A percentile compares a stretch with the other conserved stretches of the same genome.
Evolutionary conservation across 352 stramenopile genomes (phyloP).

Genomic region (Aphanomyces euteiches): DNA sequence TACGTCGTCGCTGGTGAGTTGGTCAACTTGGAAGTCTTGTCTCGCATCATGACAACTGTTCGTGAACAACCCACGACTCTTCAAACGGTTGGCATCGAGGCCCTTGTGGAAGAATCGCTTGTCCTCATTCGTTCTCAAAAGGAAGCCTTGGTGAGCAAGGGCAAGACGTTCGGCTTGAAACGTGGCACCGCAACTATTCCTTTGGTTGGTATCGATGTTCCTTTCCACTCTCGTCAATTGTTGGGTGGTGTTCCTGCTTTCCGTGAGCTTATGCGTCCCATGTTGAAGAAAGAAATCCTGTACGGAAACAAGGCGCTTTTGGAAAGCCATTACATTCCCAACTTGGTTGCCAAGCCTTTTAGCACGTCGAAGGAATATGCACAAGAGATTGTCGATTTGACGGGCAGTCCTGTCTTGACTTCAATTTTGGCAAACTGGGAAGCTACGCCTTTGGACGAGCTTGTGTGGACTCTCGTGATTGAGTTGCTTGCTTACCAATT

Average conservation of each 20-base stretch:
- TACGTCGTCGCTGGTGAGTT: constrained; percentile 83
- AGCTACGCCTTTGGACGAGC: constrained; percentile 57
- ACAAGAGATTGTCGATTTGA: constrained; percentile 63
- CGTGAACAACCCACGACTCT: constrained; percentile 33
- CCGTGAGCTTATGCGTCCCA: constrained; percentile 61
- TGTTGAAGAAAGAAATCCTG: constrained; percentile 64
- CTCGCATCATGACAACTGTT: constrained; percentile 51
- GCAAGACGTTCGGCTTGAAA: constrained; percentile 58
- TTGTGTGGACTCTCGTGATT: constrained; percentile 71
- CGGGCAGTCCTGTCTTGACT: constrained; percentile 63
- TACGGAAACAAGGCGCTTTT: constrained; percentile 64
- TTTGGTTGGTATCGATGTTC: constrained; percentile 83
- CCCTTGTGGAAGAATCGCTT: constrained; percentile 55
- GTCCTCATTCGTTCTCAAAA: constrained; percentile 55
- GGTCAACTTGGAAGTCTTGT: constrained; percentile 76
- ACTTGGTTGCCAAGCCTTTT: constrained; percentile 78
- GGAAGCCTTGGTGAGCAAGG: constrained; percentile 47
- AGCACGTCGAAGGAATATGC: constrained; percentile 73
- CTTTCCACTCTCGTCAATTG: constrained; percentile 85
- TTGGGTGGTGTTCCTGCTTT: constrained; percentile 79
- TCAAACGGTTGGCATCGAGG: constrained; percentile 40
- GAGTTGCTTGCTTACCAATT: constrained; percentile 88
- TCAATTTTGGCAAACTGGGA: constrained; percentile 71
- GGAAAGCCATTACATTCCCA: constrained; percentile 81
- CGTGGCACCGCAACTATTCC: constrained; percentile 79